Base-by-base conservation (phyloP, 768 basidiomycete species). In the Infundibulicybe gibba region DNA sequence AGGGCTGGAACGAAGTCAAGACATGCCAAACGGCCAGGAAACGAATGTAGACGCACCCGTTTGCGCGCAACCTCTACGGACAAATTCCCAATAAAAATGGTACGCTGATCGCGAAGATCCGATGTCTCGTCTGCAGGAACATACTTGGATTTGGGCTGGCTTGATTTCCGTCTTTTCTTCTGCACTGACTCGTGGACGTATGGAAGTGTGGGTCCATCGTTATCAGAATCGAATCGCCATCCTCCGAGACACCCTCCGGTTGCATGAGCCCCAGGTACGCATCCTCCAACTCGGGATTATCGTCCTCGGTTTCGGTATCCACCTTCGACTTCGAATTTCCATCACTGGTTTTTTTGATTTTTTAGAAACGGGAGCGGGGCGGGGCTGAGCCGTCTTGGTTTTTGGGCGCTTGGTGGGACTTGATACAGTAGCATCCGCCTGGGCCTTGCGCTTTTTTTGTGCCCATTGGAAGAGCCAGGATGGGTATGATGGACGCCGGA, bases 81-180 rank as follows among this genome's bases (percentile, higher is more conserved):
- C 2, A 99, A 69, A 59, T 97, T 97, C 3, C 94, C 94, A 12
- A 99, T 70, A 63, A 99, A 99, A 40, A 97, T 72, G 5, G 95
- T 97, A 20, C 95, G 79, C 14, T 77, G 76, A 56, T 97, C 83
- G 41, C 87, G 77, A 50, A 78, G 81, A 46, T 80, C 82, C 14
- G 77, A 61, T 0, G 88, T 88, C 65, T 97, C 94, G 45, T 80
- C 83, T 19, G 66, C 51, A 0, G 88, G 90, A 1, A 74, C 71
- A 54, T 72, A 76, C 50, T 82, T 87, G 13, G 56, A 50, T 52
- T 68, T 69, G 32, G 60, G 45, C 41, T 48, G 48, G 47, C 51
- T 53, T n/a, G 21, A 43, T 47, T 65, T 67, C 54, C 61, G 72
- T 32, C 54, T 47, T 8, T 63, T 65, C 50, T 64, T 67, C 49